These are phyloP conservation scores for Pichia sp. DNA, from an alignment of 1,139 yeast species.

Conservation along the genomic window DNA sequence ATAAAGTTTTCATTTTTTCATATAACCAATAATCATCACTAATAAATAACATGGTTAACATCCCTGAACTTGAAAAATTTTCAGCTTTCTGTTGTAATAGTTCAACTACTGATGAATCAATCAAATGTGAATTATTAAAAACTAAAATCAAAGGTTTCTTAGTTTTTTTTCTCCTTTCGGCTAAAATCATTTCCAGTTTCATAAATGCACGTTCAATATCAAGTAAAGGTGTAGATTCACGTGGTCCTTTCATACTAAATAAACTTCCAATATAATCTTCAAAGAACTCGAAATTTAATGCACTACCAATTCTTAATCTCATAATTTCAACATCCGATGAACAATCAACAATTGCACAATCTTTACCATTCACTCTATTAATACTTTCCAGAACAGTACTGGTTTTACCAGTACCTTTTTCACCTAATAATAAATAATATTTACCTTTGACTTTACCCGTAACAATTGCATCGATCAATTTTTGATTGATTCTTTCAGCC, in stretches of 20 bases:
- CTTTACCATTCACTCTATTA: conserved; percentile 55
- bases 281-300: conserved; percentile 64
- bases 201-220: conserved; percentile 81
- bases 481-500: conserved; percentile 70
- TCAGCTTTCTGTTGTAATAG: conserved; percentile 81
- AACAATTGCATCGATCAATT: conserved; percentile 57
- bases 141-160: conserved; percentile 60
- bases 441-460: conserved; percentile 60
- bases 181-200: conserved; percentile 68
- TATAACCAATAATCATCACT: conserved; percentile 87
- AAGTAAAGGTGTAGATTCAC: conserved; percentile 76
- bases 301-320: conserved; percentile 68
- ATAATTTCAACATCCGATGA: conserved; percentile 85
- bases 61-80: conserved; percentile 65
- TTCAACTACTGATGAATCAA: conserved; percentile 70
- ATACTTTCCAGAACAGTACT: conserved; percentile 67
- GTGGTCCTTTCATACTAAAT: conserved; percentile 77
- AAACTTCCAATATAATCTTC: conserved; percentile 82
- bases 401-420: conserved; percentile 83
- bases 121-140: conserved; percentile 69
- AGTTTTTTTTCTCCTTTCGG: conserved; percentile 36
- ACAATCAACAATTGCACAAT: conserved; percentile 72
- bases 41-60: conserved; percentile 70
- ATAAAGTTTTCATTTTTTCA: conserved; percentile 65
- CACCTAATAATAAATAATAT: conserved; percentile 70